phyloP scores from a whole-genome alignment of 352 stramenopile species.

The Globisporangium orthogonon region DNA sequence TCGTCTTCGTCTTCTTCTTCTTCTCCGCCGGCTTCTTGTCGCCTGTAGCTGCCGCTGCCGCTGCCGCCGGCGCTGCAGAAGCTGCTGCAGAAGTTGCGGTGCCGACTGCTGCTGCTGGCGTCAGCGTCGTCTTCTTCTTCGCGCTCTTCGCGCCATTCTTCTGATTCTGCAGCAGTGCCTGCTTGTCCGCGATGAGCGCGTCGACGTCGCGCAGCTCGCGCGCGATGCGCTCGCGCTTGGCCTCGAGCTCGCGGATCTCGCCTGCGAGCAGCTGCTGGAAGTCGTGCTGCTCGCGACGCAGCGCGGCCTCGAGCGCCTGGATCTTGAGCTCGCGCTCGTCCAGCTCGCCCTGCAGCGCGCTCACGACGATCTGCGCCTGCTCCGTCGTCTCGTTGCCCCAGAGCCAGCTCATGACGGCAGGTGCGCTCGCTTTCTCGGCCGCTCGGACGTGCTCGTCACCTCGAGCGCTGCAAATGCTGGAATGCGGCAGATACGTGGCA shows the following conservation, averaged over 20 bases:
- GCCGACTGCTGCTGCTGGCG: background rate
- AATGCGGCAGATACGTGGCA: background rate
- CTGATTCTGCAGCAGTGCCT: conserved; percentile 42
- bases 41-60: conserved; percentile 4
- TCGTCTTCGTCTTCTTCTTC: conserved; percentile 19
- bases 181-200: conserved; percentile 54
- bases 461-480: background rate
- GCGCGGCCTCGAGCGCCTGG: conserved; percentile 62
- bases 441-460: background rate
- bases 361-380: conserved; percentile 82
- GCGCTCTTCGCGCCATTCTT: conserved; percentile 22
- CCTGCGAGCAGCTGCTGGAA: conserved; percentile 46
- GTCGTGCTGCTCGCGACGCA: conserved; percentile 72
- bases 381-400: conserved; percentile 83
- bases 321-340: conserved; percentile 81
- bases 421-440: too few species aligned
- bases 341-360: conserved; percentile 68
- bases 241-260: conserved; percentile 66
- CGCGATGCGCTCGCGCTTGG: conserved; percentile 28
- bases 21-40: conserved; percentile 37
- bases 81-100: background rate
- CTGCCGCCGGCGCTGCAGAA: background rate
- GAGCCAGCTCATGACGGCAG: conserved; percentile 57
- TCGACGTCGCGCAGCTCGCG: conserved; percentile 15
- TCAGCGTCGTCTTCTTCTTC: conserved; percentile 13